Conservation (phyloP, 305 asterid genomes). For the Fraxinus greggii region DNA sequence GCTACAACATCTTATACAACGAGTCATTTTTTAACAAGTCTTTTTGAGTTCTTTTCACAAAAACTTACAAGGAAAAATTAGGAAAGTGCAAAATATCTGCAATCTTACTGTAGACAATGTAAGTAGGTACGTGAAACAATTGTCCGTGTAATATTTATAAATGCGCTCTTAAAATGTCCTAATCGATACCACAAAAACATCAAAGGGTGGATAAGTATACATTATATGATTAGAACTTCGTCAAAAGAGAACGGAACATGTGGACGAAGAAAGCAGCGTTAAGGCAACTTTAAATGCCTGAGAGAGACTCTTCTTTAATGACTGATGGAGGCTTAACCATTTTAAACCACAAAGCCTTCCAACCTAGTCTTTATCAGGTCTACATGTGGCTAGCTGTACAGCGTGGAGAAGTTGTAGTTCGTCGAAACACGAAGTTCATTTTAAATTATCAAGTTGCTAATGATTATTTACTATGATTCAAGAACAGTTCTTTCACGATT, state of each 20-base stretch:
- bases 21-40: background rate
- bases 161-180: background rate
- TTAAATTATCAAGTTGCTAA: background rate
- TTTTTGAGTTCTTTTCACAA: background rate
- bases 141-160: background rate
- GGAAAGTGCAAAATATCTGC: background rate
- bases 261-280: background rate
- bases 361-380: background rate
- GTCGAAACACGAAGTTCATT: background rate
- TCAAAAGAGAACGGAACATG: background rate
- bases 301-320: constrained; percentile 19
- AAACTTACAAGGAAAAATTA: background rate
- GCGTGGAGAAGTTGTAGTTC: background rate
- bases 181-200: background rate
- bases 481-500: background rate
- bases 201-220: background rate
- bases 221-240: background rate
- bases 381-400: background rate
- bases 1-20: background rate
- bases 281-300: constrained; percentile 14
- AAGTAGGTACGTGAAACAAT: background rate
- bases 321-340: background rate
- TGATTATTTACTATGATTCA: background rate
- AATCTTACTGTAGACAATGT: background rate
- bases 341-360: background rate